A percentile compares a stretch with the other conserved stretches of the same genome.
phyloP scores from a whole-genome alignment of 805 yeast species.

The Yarrowia divulgata region DNA sequence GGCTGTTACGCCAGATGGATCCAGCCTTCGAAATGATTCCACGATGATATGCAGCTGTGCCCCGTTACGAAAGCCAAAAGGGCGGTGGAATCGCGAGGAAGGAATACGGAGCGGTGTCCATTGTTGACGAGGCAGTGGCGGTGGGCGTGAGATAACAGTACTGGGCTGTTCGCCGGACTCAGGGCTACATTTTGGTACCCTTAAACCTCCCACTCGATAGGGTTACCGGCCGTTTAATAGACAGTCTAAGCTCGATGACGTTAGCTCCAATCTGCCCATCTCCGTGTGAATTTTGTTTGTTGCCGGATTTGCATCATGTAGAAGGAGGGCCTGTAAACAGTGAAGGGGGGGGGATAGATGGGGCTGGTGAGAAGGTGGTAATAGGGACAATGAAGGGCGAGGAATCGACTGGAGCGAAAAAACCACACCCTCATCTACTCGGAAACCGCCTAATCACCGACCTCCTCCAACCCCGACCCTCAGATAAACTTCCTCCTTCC shows the following conservation, averaged over 20 bases:
- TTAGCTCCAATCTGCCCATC: constrained; percentile 7
- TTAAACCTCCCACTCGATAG: background rate
- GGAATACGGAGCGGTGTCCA: background rate
- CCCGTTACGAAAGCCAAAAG: constrained; percentile 22
- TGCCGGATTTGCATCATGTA: no score
- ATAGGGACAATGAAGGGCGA: background rate
- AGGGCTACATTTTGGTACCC: background rate
- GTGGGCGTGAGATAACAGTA: background rate
- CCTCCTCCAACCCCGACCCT: no score
- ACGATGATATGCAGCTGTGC: constrained; percentile 31
- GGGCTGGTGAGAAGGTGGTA: background rate
- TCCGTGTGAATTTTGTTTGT: background rate
- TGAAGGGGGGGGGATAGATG: background rate
- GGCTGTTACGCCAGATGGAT: background rate
- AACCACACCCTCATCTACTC: background rate
- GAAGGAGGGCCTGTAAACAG: no score
- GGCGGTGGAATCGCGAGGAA: constrained; percentile 20
- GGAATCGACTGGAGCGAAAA: background rate
- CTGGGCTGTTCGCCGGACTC: background rate
- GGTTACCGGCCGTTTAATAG: background rate
- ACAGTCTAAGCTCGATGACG: background rate
- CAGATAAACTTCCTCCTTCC: background rate
- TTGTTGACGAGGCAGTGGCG: background rate
- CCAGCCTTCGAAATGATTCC: constrained; percentile 38
- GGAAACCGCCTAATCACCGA: no score